Evolutionary conservation across 352 stramenopile genomes (phyloP), one percentile per base, ranked within the genome.

Genomic region (Phytophthora capsici): DNA sequence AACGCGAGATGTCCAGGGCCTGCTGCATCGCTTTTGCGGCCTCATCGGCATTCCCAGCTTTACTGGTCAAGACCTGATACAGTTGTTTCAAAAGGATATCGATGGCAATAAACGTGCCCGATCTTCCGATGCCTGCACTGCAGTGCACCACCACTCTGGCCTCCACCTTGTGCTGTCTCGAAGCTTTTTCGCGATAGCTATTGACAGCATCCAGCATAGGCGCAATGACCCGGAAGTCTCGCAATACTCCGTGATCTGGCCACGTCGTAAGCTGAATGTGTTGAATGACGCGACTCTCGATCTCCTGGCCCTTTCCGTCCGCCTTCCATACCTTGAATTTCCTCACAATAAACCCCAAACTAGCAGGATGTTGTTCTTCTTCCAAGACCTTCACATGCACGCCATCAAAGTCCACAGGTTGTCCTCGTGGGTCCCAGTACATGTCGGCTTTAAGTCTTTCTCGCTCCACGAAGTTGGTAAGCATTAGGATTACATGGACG

Each of bases 401-500:
- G 12, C 78, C 77, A 14, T 70, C 57, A 66, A 90, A 90, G 46
- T 88, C 73, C 17, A 91, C 73, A 17, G 48, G 22, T 10, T 79
- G 47, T 16, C 79, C 77, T 3, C 40, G 55, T 9, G 73, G 47
- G 28, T 92, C 75, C 84, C 86, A 95, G 59, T 95, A 93, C 36
- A 88, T 17, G 53, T 93, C 82, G 0, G 86, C 86, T 60, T 92
- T 93, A 30, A 79, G 60, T 20, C 84, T 72, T 47, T 92, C 70
- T 25, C 79, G 64, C 67, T 95, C 87, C 22, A 95, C 73, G 60
- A 93, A 95, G 64, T 94, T 93, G 7, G 87, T 95, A 32, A 95
- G 85, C 85, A 95, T 95, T 56, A 93, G 80, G n/a, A 95, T 74
- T 20, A 94, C 85, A 25, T 91, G 75, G 8, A 93, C 85, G 51